Evolutionary conservation across 345 rosid species (phyloP), one percentile per base, ranked within the genome.

Genomic region (Eucalyptus pauciflora): DNA sequence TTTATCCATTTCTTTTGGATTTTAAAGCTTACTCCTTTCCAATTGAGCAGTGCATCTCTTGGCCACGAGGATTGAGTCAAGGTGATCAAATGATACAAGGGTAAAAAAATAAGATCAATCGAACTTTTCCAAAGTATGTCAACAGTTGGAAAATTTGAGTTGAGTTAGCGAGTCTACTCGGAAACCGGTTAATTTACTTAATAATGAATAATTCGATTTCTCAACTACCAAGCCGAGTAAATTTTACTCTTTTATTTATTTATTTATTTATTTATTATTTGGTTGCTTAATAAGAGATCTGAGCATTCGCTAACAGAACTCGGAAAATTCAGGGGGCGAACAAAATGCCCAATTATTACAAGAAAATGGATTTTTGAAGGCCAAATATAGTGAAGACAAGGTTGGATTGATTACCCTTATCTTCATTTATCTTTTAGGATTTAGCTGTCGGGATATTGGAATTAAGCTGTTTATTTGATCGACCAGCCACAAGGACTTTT

Each of bases 131-230:
- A 64, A 14, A 60, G 31, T 64, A 64, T 0, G 76, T n/a, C 0
- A 14, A n/a, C 76, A 0, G 76, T n/a, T n/a, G 76, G 76, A n/a
- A 0, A n/a, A 64, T 64, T n/a, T n/a, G 20, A 64, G 41, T 15
- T 64, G 76, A 60, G 69, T 60, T 60, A 60, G 8, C 41, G 10
- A n/a, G 76, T 64, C 17, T n/a, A 64, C 20, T n/a, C 6, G 20
- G 18, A n/a, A 64, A n/a, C 69, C 14, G 0, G 10, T 64, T 64
- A 15, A 14, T n/a, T 27, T 60, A 60, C 67, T n/a, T 64, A 4
- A 64, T 64, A 64, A 64, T 15, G 10, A 64, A 64, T n/a, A 64
- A 31, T 13, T 29, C 37, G 37, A 64, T 64, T 64, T 64, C 58
- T 29, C 76, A n/a, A 60, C 27, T 29, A 3, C 67, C 7, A 64